Evolutionary conservation across 768 basidiomycete species (phyloP), one percentile per base, ranked within the genome.

Genomic region (Amanita rubescens): DNA sequence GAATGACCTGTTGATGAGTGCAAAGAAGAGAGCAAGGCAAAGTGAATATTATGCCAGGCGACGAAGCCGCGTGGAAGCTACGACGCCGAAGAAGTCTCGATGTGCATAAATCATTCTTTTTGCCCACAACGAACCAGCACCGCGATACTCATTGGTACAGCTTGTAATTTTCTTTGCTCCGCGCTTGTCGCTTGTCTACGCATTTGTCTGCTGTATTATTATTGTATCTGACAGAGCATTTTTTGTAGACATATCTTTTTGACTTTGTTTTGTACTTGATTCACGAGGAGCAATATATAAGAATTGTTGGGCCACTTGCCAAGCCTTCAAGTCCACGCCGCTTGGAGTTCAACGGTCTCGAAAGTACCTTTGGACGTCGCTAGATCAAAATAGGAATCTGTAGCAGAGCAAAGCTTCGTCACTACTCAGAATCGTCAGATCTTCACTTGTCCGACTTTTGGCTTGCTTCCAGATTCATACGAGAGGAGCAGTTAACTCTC

Each of bases 21-120:
- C 83, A 59, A 87, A 84, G 78, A 87, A 81, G 68, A 71, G 80
- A 56, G 80, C 77, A 51, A 80, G 88, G 63, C 85, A 87, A 73
- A 90, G 87, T 59, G 88, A 90, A 71, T 82, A 55, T 25, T 39
- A 84, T 61, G 74, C 76, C 19, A 71, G 82, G 58, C 69, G 85
- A 62, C 72, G 69, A 62, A 87, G 80, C 57, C 70, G 74, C 14
- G 66, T 58, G 7, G 52, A 46, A 30, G 43, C 17, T n/a, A n/a
- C 33, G 22, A 41, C 24, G 34, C 24, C 25, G 15, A 19, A 19
- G 9, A 35, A 20, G 20, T 33, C 20, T 34, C 15, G 24, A 12
- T 15, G 15, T 8, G 14, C 14, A 27, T 27, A 46, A 30, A 30
- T 5, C 3, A 46, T 1, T 17, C 15, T 3, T 17, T 8, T 17